Evolutionary conservation across 228 moss, liverwort and hornwort genomes (phyloP), one percentile per base, ranked within the genome.

Genomic region (Sphagnum fallax): DNA sequence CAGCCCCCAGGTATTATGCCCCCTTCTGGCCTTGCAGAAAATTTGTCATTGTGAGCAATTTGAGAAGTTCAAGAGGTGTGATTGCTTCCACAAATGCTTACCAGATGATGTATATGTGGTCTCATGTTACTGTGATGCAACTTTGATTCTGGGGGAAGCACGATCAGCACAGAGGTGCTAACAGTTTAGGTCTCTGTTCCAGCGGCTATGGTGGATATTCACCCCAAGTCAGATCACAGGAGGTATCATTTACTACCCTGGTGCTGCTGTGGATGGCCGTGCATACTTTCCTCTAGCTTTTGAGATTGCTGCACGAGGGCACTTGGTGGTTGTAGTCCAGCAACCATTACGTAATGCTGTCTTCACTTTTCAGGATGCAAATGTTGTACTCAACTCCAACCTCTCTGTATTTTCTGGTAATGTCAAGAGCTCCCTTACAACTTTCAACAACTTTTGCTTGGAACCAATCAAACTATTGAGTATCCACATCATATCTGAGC

Each of bases 201-300:
- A 86, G 88, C 73, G 84, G 49, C 15, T 50, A 8, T 91, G 82
- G 87, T 86, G 78, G 77, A 82, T 91, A 65, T 91, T 84, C 67
- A 89, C 72, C 1, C 87, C 84, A 0, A 76, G 72, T 7, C 47
- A 66, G 47, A 81, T 87, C 62, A 82, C 70, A 69, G 82, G 80
- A 8, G 89, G 89, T 8, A 62, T 82, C 32, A 72, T 91, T 4
- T 91, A 89, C 66, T 82, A 77, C 53, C 60, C 79, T 47, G 87
- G 89, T 48, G 72, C 71, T 64, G 53, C 77, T 8, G 81, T 87
- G 64, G 87, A 87, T 47, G 66, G 82, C 14, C 74, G 78, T 48
- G 84, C 81, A 13, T 92, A 89, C 75, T 80, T 85, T 53, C 78
- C 76, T 4, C 48, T 87, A 68, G 85, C 85, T 18, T 89, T 92